Base-by-base conservation (phyloP, 1,139 yeast genomes). In the Arxiozyma bovina region DNA sequence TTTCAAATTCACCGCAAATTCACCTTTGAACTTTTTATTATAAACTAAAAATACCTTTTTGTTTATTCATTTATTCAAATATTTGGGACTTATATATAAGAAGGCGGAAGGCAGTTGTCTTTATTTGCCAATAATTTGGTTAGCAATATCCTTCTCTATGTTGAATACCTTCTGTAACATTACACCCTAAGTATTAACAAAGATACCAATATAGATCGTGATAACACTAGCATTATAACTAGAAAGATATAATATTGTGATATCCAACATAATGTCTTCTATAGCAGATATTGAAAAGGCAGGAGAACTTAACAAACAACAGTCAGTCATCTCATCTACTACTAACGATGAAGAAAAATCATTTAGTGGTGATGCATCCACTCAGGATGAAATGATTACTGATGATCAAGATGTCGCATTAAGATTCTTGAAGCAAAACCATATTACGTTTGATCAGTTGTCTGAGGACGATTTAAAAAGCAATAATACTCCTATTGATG, bases 391-490 rank as follows among this genome's bases (percentile, higher is more conserved):
- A 38, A 20, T 17, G 1, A 18, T 46, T 18, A n/a, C 12, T 18
- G 22, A n/a, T 17, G 52, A 50, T 23, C 44, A 50, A 27, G 70
- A 66, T 53, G 65, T 65, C 18, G 70, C 70, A 7, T 51, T 61
- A 48, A 54, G 57, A 22, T 66, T 64, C 51, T 54, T 66, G 49
- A 58, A 63, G 48, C 56, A 62, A 27, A 58, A 57, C 34, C 51
- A 60, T 45, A 20, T 49, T 17, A 30, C 40, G 4, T 34, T 44
- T 40, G 48, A 50, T 38, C 50, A 48, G 23, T 25, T 48, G 12
- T 45, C 48, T 12, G 18, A 20, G 4, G 52, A 50, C 15, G 42
- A 46, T 4, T 41, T 43, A 5, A 57, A 48, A 30, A 11, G 44
- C 12, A 45, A 23, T 17, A 41, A 23, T 42, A 52, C 44, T 4